Conservation (phyloP, 106 monocot genomes). For the Narthecium ossifragum region DNA sequence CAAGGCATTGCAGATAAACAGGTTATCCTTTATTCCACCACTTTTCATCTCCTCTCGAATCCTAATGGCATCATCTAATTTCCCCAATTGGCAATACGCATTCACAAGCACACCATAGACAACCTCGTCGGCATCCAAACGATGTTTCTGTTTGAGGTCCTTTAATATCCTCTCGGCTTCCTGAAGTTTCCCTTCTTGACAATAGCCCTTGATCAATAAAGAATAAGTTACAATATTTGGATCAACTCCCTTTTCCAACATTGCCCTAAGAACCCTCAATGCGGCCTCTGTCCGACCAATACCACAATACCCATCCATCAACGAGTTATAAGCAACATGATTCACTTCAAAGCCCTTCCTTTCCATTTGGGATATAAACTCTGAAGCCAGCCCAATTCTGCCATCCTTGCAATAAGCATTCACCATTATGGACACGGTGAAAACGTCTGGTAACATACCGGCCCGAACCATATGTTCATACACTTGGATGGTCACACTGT, state of each 20-base stretch:
- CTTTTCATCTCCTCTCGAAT: conserved; percentile 55
- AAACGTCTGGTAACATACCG: conserved; percentile 68
- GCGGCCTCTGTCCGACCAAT: conserved; percentile 57
- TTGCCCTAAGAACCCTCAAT: conserved; percentile 29
- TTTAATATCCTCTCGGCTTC: conserved; percentile 60
- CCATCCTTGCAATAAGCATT: conserved; percentile 75
- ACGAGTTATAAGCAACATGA: conserved; percentile 49
- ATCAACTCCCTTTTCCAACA: conserved; percentile 35
- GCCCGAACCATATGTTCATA: conserved; percentile 53
- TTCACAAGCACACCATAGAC: conserved; percentile 66
- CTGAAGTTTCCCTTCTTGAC: conserved; percentile 44
- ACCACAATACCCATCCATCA: conserved; percentile 72
- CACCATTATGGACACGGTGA: conserved; percentile 61
- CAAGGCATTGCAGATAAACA: conserved; percentile 55
- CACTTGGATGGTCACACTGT: conserved; percentile 24
- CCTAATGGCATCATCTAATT: conserved; percentile 59
- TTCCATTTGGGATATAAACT: conserved; percentile 59
- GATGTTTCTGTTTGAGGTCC: conserved; percentile 38
- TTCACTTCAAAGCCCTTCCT: conserved; percentile 64
- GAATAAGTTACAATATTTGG: conserved; percentile 66
- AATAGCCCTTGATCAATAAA: conserved; percentile 72
- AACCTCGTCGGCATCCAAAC: conserved; percentile 46
- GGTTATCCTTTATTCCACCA: conserved; percentile 38
- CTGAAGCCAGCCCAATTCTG: conserved; percentile 26
- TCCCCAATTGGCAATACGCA: conserved; percentile 54